A percentile compares a stretch with the other conserved stretches of the same genome.
phyloP scores from a whole-genome alignment of 78 protist species.

The Dictyostelium discoideum region dicty_2.7 NC_007089.4:4814501-4815000 shows the following conservation, averaged over 20 bases:
- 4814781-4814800: slow-evolving; percentile 26
- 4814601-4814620: background rate
- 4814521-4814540: slow-evolving; percentile 60
- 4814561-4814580: slow-evolving; percentile 21
- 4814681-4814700: slow-evolving; percentile 5
- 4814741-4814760: slow-evolving; percentile 31
- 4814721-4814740: slow-evolving; percentile 18
- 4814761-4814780: slow-evolving; percentile 40
- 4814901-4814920: background rate
- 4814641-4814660: slow-evolving; percentile 34
- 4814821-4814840: slow-evolving; percentile 39
- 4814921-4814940: background rate
- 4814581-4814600: background rate
- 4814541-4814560: slow-evolving; percentile 40
- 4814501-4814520: slow-evolving; percentile 21
- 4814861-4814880: slow-evolving; percentile 37
- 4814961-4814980: background rate
- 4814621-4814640: background rate
- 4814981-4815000: background rate
- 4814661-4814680: slow-evolving; percentile 8
- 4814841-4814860: background rate
- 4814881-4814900: slow-evolving; percentile 58
- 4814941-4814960: background rate
- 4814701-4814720: background rate
- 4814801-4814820: background rate